Conservation (phyloP, 1,284 basidiomycete species). For the Moesziomyces parantarcticus region DNA sequence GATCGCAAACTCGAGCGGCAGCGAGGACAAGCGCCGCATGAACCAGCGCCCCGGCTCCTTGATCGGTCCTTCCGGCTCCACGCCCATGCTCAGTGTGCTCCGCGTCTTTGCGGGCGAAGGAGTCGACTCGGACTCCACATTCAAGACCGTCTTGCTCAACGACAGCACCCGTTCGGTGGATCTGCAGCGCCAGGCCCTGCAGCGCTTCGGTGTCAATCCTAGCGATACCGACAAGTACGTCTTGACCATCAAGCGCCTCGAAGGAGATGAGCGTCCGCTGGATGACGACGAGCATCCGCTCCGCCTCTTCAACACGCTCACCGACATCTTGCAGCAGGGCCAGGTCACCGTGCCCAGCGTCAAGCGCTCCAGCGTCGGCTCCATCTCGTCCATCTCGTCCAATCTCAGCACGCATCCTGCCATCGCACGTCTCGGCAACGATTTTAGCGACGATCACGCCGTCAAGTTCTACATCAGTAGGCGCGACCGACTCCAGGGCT, state of each 20-base stretch:
- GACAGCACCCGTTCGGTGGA: conserved; percentile 83
- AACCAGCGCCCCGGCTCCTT: conserved; percentile 60
- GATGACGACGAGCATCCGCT: conserved; percentile 81
- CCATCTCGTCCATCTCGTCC: conserved; percentile 88
- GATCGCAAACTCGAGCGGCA: conserved; percentile 4
- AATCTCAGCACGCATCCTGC: conserved; percentile 92
- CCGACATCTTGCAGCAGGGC: conserved; percentile 70
- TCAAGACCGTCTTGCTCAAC: conserved; percentile 95
- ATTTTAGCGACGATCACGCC: conserved; percentile 93
- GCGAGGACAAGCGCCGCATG: conserved; percentile 25
- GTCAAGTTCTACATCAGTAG: conserved; percentile 93
- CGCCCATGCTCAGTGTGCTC: conserved; percentile 90
- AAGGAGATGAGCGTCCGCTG: conserved; percentile 80
- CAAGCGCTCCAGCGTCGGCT: conserved; percentile 89
- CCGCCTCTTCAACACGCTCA: conserved; percentile 83
- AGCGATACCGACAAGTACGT: conserved; percentile 77
- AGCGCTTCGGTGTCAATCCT: conserved; percentile 78
- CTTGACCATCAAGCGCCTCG: conserved; percentile 90
- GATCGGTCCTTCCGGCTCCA: conserved; percentile 70
- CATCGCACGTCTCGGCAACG: conserved; percentile 88
- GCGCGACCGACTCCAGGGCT: conserved; percentile 41
- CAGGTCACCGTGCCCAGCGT: conserved; percentile 75
- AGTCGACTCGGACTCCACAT: conserved; percentile 87
- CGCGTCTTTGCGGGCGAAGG: conserved; percentile 89
- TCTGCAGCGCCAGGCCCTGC: conserved; percentile 88